Evolutionary conservation across 352 stramenopile species (phyloP), one percentile per base, ranked within the genome.

Genomic region (Globisporangium emineosum): DNA sequence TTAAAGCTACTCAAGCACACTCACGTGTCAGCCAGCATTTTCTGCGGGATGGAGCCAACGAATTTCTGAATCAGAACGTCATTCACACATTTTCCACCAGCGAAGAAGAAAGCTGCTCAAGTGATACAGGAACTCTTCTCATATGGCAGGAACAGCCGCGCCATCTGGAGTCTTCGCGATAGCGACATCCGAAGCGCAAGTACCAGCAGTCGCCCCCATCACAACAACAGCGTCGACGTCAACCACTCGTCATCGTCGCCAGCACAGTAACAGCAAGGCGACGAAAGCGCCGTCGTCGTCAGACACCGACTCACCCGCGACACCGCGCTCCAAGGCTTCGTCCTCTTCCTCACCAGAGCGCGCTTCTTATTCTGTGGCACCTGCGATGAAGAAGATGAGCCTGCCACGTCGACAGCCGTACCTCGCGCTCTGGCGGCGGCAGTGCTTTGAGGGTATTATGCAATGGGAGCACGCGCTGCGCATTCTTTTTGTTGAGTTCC

Each of bases 391-490:
- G 55, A 61, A 61, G 6, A n/a, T 61, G 15, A 61, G 55, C 8
- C 19, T 61, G 25, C 53, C 62, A 23, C 62, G 19, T 0, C 53
- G 43, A 1, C 47, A 50, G 56, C 23, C 73, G 43, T 52, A 60
- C 50, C 35, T 83, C 30, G 60, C 76, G 21, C 63, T 60, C 30
- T 90, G 81, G 79, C 72, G 77, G 2, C 74, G 81, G 37, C 74
- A 69, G 15, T 91, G 79, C 59, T 88, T 91, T 63, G 81, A 89
- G 57, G 77, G 70, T 6, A 79, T 93, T 62, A 69, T 93, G 67
- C 63, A 62, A 9, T 93, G 84, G 84, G 84, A 93, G 59, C 50
- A 60, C 21, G 68, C 81, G 17, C 60, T 93, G 50, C 79, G 84
- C 0, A 51, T 78, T 8, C 56, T 90, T 59, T 90, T 91, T 51